Conservation (phyloP, 495 filamentous ascomycete species). For the Annulohypoxylon maeteangense region DNA sequence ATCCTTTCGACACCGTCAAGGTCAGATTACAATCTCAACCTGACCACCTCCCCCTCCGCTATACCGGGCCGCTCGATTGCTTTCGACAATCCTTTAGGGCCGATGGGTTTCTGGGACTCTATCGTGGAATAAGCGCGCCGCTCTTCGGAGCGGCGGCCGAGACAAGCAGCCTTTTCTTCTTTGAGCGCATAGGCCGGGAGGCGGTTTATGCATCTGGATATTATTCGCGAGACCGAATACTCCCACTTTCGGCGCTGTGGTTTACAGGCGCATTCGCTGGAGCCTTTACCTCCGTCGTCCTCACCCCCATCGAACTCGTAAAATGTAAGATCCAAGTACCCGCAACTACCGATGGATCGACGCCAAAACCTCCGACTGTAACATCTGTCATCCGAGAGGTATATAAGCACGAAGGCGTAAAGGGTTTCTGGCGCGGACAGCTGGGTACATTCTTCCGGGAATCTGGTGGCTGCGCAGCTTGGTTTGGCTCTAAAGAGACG, state of each 20-base stretch:
- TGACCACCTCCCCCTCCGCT: slow-evolving; percentile 80
- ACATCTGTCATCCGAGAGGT: slow-evolving; percentile 76
- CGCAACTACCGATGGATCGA: slow-evolving; percentile 42
- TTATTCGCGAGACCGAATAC: slow-evolving; percentile 58
- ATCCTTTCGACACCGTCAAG: slow-evolving; percentile 98
- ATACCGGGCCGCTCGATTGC: slow-evolving; percentile 90
- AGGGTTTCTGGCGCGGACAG: slow-evolving; percentile 96
- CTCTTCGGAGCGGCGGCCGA: slow-evolving; percentile 92
- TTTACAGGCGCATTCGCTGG: slow-evolving; percentile 84
- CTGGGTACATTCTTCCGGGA: slow-evolving; percentile 93
- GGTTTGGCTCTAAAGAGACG: slow-evolving; percentile 95
- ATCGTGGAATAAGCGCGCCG: slow-evolving; percentile 93
- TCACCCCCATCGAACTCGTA: slow-evolving; percentile 96
- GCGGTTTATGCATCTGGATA: slow-evolving; percentile 67
- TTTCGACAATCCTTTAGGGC: slow-evolving; percentile 83
- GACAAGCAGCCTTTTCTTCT: slow-evolving; percentile 94
- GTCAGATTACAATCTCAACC: slow-evolving; percentile 84
- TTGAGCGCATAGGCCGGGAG: slow-evolving; percentile 72
- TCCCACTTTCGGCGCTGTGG: slow-evolving; percentile 78
- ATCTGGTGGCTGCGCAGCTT: slow-evolving; percentile 90
- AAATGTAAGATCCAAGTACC: slow-evolving; percentile 98
- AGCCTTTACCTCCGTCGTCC: slow-evolving; percentile 87
- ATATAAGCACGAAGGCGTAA: slow-evolving; percentile 79
- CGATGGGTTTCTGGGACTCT: slow-evolving; percentile 83
- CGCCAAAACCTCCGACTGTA: slow-evolving; percentile 44